Base-by-base conservation (phyloP, 306 rosid genomes). In the Begonia loranthoides region DNA sequence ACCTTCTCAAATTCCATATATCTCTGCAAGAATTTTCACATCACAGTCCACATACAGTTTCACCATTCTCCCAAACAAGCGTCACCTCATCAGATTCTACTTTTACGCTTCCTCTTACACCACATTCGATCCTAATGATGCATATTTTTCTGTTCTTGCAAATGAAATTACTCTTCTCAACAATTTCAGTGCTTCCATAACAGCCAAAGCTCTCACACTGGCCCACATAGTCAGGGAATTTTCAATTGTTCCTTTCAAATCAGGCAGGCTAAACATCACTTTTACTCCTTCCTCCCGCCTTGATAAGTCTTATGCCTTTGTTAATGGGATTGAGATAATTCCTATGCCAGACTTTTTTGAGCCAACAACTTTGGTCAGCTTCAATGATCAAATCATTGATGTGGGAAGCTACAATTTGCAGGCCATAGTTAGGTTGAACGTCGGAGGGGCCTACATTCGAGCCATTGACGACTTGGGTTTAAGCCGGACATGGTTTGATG, bases 401-500 rank as follows among this genome's bases (percentile, higher is more conserved):
- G 33, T 55, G 15, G 49, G 24, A 56, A 14, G 2, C 4, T 14
- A 50, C 16, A 70, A 33, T 36, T 19, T 70, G 61, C 80, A 74
- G 64, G 70, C 80, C 13, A 48, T 74, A 52, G 56, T 51, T 50
- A 58, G 80, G 39, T 54, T 74, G 54, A 74, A 74, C 47, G 61
- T 74, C 17, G 80, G 80, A 0, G 80, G 80, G 57, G 55, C 50
- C 44, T 74, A 50, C 55, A 55, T 74, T 33, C 45, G 73, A 3
- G 76, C 76, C 3, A 50, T 44, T 17, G 66, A 74, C 3, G 80
- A 74, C 57, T 66, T 76, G 1, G 76, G 72, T 13, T 36, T 74
- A n/a, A 49, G 47, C 17, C 57, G 80, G 46, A 22, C 76, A 28
- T 74, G 80, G 80, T 74, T 65, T 52, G 73, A 66, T 56, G 80